Base-by-base conservation (phyloP, 2,329 filamentous ascomycete species). In the Diaporthe nobilis region DNA sequence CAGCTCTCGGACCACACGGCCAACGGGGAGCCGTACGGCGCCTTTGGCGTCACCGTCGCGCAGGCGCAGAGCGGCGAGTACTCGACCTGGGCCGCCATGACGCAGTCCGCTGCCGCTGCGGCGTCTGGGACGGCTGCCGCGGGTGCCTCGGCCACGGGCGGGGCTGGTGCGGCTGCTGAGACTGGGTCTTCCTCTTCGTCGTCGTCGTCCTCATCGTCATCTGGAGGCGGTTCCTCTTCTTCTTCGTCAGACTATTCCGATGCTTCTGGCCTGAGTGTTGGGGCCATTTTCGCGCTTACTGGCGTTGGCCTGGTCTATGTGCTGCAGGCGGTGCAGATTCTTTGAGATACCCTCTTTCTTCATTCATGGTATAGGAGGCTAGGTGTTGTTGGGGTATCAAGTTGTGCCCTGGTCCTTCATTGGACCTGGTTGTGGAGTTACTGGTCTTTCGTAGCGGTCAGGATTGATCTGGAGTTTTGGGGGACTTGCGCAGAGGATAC, bases 11-110 rank as follows among this genome's bases (percentile, higher is more conserved):
- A 77, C 65, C 77, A 77, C 65, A 77, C 77, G 8, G 53, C 71
- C n/a, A 34, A 75, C n/a, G 73, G 73, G 15, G 77, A 77, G 73
- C 75, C 71, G 28, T 77, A 77, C 44, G 77, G 77, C 8, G 61
- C 73, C 12, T 77, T 77, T 39, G 75, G 68, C 8, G 70, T 77
- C 15, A 42, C 70, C 7, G 25, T 77, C 42, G 70, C 75, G 63
- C 61, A 51, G 44, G 77, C 75, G 6, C 42, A 72, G 72, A 77
- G 75, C 61, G 65, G 58, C 63, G 55, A 77, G 49, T 77, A 77
- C 20, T 39, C 57, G 1, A 68, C 44, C 57, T 77, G 77, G 77
- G 73, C 71, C 4, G 73, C 73, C 13, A 17, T 77, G 73, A 73
- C 75, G 3, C 31, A 37, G 53, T 8, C 39, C 3, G 60, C 60